Evolutionary conservation across 2,329 filamentous ascomycete genomes (phyloP).

Genomic region (Acephala macrosclerotiorum): DNA sequence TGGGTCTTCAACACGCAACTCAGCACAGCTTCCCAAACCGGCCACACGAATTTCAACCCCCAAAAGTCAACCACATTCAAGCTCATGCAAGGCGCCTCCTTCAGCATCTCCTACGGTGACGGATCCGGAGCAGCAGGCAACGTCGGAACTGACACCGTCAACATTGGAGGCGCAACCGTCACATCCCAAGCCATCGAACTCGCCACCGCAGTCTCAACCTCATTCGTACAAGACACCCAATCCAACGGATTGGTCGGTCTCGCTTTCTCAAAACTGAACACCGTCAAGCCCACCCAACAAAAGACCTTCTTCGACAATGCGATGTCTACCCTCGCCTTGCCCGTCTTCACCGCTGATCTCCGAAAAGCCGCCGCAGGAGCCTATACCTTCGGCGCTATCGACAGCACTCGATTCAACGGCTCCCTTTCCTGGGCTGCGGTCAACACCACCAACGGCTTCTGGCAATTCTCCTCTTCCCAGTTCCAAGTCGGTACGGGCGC

Average conservation of each 20-base stretch:
- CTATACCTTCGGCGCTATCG: slow-evolving; percentile 65
- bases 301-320: slow-evolving; percentile 48
- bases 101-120: slow-evolving; percentile 48
- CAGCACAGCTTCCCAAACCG: slow-evolving; percentile 37
- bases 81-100: slow-evolving; percentile 41
- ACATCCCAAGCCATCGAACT: slow-evolving; percentile 45
- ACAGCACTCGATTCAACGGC: slow-evolving; percentile 60
- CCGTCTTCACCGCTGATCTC: slow-evolving; percentile 64
- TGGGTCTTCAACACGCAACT: slow-evolving; percentile 47
- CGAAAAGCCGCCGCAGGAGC: slow-evolving; percentile 54
- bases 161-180: slow-evolving; percentile 45
- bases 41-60: slow-evolving; percentile 44
- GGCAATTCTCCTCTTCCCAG: slow-evolving; percentile 61
- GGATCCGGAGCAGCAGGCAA: slow-evolving; percentile 47
- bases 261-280: slow-evolving; percentile 50
- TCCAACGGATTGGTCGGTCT: slow-evolving; percentile 70
- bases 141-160: slow-evolving; percentile 46
- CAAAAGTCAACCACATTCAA: slow-evolving; percentile 42
- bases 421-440: slow-evolving; percentile 58
- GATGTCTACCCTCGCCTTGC: slow-evolving; percentile 51
- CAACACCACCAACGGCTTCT: slow-evolving; percentile 59
- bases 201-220: slow-evolving; percentile 43
- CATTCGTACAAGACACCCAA: slow-evolving; percentile 46
- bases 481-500: slow-evolving; percentile 55
- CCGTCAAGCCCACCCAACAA: slow-evolving; percentile 43